phyloP scores from a whole-genome alignment of 305 asterid species.

The Lippia alba region DNA sequence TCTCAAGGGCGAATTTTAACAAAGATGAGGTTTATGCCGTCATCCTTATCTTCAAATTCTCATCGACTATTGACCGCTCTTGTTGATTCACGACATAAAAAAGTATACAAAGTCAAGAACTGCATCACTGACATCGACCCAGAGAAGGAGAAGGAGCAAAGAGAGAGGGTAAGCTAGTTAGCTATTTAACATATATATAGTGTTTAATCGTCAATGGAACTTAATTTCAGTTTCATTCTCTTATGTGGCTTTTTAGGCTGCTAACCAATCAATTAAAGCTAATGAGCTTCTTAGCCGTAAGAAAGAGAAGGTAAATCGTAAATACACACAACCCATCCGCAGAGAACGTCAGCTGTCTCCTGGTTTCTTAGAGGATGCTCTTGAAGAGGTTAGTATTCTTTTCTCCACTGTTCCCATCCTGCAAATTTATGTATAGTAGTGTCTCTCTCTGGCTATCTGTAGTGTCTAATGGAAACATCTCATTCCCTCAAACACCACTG shows the following conservation, averaged over 20 bases:
- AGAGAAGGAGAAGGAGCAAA: constrained; percentile 98
- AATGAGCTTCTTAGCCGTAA: constrained; percentile 57
- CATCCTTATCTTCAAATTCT: constrained; percentile 90
- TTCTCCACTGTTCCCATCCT: not conserved
- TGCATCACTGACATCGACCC: constrained; percentile 98
- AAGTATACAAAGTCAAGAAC: constrained; percentile 91
- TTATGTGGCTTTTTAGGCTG: constrained; percentile 63
- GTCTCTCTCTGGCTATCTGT: not conserved
- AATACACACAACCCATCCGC: constrained; percentile 43
- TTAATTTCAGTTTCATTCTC: constrained; percentile 24
- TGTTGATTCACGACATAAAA: constrained; percentile 97
- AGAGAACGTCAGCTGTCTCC: constrained; percentile 83
- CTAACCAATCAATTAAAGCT: constrained; percentile 84
- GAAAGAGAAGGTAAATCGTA: constrained; percentile 42
- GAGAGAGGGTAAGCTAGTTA: constrained; percentile 67
- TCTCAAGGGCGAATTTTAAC: constrained; percentile 90
- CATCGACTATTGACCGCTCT: constrained; percentile 96
- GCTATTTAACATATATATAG: constrained; percentile 6
- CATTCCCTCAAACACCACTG: not conserved
- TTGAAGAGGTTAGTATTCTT: constrained; percentile 71
- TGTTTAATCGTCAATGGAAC: constrained; percentile 29
- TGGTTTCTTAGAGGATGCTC: constrained; percentile 96
- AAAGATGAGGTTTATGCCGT: constrained; percentile 99
- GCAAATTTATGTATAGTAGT: constrained; percentile 1
- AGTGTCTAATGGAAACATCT: constrained; percentile 3